A percentile compares a stretch with the other conserved stretches of the same genome.
Evolutionary conservation across 1,284 basidiomycete genomes (phyloP).

Genomic region (Austroboletus novae-zelandiae): DNA sequence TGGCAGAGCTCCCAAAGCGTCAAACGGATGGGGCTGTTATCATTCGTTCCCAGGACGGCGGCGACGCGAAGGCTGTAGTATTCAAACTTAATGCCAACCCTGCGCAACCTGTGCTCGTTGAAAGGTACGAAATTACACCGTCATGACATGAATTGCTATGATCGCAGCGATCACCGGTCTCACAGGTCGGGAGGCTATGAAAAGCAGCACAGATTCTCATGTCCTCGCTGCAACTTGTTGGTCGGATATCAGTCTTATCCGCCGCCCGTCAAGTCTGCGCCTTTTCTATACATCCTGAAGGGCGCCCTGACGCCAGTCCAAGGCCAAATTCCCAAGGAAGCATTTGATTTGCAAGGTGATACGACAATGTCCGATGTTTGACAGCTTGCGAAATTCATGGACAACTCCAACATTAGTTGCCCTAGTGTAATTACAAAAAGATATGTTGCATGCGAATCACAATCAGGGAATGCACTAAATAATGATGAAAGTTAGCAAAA

Average conservation of each 20-base stretch:
- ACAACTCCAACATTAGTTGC: neutral
- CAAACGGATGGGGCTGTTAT: conserved; percentile 73
- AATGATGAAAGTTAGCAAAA: conserved; percentile 10
- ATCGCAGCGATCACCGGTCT: conserved; percentile 6
- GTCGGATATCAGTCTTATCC: conserved; percentile 75
- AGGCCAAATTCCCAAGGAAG: conserved; percentile 73
- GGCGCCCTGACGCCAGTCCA: conserved; percentile 77
- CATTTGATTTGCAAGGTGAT: conserved; percentile 60
- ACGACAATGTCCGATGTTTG: conserved; percentile 7
- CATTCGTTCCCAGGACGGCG: conserved; percentile 63
- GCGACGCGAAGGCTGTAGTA: conserved; percentile 55
- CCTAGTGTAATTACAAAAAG: neutral
- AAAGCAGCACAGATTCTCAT: conserved; percentile 70
- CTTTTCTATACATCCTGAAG: conserved; percentile 69
- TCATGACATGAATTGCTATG: conserved; percentile 17
- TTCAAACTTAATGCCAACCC: conserved; percentile 75
- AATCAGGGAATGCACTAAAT: neutral
- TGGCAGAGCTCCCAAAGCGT: conserved; percentile 66
- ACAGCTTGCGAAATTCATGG: neutral
- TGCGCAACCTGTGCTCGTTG: conserved; percentile 64
- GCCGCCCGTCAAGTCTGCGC: conserved; percentile 67
- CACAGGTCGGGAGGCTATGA: conserved; percentile 63
- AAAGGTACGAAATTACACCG: conserved; percentile 50
- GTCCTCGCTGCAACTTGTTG: conserved; percentile 70
- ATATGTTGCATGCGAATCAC: neutral